Base-by-base conservation (phyloP, 1,139 yeast species). In the Candida sanyaensis region DNA sequence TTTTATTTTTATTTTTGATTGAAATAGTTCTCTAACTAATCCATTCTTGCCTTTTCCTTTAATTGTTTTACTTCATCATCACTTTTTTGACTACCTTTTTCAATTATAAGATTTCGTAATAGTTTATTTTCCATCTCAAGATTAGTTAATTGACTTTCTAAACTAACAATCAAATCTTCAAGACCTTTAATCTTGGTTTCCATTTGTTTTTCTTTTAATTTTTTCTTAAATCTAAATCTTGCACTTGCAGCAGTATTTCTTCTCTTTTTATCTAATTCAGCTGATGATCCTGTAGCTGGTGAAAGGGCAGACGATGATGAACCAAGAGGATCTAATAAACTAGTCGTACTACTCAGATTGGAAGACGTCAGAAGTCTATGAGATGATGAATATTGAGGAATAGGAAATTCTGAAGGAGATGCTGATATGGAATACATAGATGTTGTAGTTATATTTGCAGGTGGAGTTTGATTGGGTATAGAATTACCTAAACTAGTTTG, bases 221-320 rank as follows among this genome's bases (percentile, higher is more conserved):
- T 90, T 77, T 86, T 88, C 73, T 86, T 88, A 58, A 86, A 82
- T 54, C 96, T 75, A 72, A 88, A 86, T 50, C 95, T 71, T 1
- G 93, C 93, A 42, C 87, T 81, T 1, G 96, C 96, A 1, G 91
- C 92, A 0, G 93, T 86, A 67, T 86, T 87, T 54, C 92, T 76
- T 44, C 87, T 75, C 44, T 91, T 77, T 64, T 87, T 86, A 63
- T 84, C 88, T 9, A 50, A 38, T 29, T 53, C 55, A 8, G 52
- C 48, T 0, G 50, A 43, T 10, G 24, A 26, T 13, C 46, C 50
- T 6, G 43, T 41, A 27, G 42, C 21, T 30, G 40, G 38, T 7
- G 43, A 41, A n/a, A 36, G 4, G 2, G 36, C 26, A n/a, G 37
- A 30, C 1, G 43, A 41, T 9, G 38, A 32, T 3, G 38, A 32